Conservation (phyloP, 164 flowering plant genomes). For the Annona squamosa region DNA sequence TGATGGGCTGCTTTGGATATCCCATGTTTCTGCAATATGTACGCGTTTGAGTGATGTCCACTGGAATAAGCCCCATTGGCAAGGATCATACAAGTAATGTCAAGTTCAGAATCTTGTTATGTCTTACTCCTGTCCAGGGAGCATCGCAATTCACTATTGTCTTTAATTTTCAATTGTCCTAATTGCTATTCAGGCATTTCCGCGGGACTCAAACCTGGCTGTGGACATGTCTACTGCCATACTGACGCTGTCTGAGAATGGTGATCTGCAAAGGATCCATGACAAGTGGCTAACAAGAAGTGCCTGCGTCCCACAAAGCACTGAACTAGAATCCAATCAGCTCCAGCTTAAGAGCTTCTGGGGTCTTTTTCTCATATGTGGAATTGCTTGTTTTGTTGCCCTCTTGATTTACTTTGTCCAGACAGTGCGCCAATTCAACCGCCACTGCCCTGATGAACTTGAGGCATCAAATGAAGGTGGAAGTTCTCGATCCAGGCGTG, state of each 20-base stretch:
- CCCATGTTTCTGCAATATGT: neutral
- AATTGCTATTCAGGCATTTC: slow-evolving; percentile 55
- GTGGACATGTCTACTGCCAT: slow-evolving; percentile 90
- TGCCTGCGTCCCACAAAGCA: slow-evolving; percentile 31
- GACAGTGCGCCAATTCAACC: slow-evolving; percentile 34
- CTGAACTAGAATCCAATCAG: slow-evolving; percentile 35
- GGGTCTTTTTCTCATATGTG: slow-evolving; percentile 75
- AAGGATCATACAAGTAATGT: neutral
- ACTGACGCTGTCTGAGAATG: slow-evolving; percentile 64
- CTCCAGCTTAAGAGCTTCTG: slow-evolving; percentile 65
- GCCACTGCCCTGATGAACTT: slow-evolving; percentile 20
- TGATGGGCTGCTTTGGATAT: neutral
- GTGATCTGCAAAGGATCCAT: slow-evolving; percentile 72
- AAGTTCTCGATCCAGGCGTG: slow-evolving; percentile 29
- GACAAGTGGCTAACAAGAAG: slow-evolving; percentile 56
- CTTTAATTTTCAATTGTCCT: neutral
- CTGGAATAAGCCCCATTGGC: neutral
- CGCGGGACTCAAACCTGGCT: slow-evolving; percentile 73
- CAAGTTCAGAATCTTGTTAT: neutral
- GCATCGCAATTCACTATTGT: neutral
- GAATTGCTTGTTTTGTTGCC: slow-evolving; percentile 54
- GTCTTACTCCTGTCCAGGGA: neutral
- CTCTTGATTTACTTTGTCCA: slow-evolving; percentile 36
- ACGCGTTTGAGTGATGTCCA: neutral
- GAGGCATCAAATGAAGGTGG: slow-evolving; percentile 17